Evolutionary conservation across 768 basidiomycete genomes (phyloP), one percentile per base, ranked within the genome.

Genomic region (Crassisporium funariophilum): DNA sequence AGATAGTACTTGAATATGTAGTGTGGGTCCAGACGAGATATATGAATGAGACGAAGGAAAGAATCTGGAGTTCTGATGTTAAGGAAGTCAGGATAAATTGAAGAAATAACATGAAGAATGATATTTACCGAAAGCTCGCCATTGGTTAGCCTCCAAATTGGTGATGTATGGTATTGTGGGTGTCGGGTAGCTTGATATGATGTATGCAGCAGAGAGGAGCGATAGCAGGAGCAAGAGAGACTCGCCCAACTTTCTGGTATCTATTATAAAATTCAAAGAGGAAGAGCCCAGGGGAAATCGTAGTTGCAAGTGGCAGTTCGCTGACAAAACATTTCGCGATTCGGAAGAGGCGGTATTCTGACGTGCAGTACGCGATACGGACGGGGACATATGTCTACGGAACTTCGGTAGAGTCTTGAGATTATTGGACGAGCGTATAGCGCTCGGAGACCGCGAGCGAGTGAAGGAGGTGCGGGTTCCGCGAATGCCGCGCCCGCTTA

Each of bases 381-480:
- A 69, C 4, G 82, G 75, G 0, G 75, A 82, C 17, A 67, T 49
- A 51, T 70, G 65, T 52, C 68, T 55, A 43, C 64, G 60, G 10
- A 57, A 38, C 24, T 54, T 53, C 19, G 59, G 34, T 17, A 67
- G 61, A 11, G 66, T 63, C 31, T 74, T 77, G 6, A 67, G 54
- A 38, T 65, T 56, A 36, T 59, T 59, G 19, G 60, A 61, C 4
- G 61, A 56, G 33, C 70, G 67, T 11, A 52, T 49, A 11, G 79
- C 61, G 9, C 73, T 77, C 33, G 88, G 86, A 1, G 88, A 88
- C 16, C 81, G 80, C 5, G 88, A 88, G n/a, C 86, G 83, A 27
- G 86, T 81, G 56, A 89, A 87, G 1, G 79, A 62, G 38, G 68
- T 67, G 41, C 75, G 72, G 41, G 62, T 70, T 33, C 60, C 55